Evolutionary conservation across 2,329 filamentous ascomycete species (phyloP).

Genomic region (Metarhizium brunneum): DNA sequence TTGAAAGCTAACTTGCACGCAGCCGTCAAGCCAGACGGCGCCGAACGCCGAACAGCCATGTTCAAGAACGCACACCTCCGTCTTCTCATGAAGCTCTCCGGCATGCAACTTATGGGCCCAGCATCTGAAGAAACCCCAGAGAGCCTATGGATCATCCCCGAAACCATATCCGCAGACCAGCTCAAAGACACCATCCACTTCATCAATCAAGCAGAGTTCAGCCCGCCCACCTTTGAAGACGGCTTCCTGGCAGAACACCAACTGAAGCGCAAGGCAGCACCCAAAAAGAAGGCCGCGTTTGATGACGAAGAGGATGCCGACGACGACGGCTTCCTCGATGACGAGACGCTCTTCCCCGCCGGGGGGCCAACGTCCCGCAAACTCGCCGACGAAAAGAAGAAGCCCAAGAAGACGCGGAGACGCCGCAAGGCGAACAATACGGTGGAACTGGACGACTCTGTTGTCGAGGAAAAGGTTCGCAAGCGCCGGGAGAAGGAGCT

Average conservation of each 20-base stretch:
- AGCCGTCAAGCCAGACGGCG: slow-evolving; percentile 56
- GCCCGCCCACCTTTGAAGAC: slow-evolving; percentile 68
- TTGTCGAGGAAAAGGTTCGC: slow-evolving; percentile 54
- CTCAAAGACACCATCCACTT: slow-evolving; percentile 61
- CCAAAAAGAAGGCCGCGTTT: slow-evolving; percentile 49
- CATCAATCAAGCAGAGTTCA: slow-evolving; percentile 71
- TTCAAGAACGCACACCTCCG: slow-evolving; percentile 86
- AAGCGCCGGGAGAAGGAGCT: slow-evolving; percentile 57
- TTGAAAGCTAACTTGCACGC: slow-evolving; percentile 17
- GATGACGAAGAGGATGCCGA: slow-evolving; percentile 62
- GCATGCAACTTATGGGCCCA: slow-evolving; percentile 51
- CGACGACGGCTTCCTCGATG: slow-evolving; percentile 21
- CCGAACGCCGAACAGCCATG: slow-evolving; percentile 61
- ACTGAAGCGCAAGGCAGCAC: slow-evolving; percentile 60
- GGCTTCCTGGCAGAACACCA: slow-evolving; percentile 66
- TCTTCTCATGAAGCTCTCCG: slow-evolving; percentile 69
- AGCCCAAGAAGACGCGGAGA: slow-evolving; percentile 34
- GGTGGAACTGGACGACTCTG: slow-evolving; percentile 47
- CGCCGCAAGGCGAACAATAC: slow-evolving; percentile 39
- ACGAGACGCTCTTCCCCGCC: slow-evolving; percentile 58
- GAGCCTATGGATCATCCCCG: slow-evolving; percentile 69
- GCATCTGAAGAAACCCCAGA: slow-evolving; percentile 61
- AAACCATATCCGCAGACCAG: slow-evolving; percentile 50
- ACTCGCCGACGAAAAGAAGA: slow-evolving; percentile 42
- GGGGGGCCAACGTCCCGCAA: slow-evolving; percentile 54